Base-by-base conservation (phyloP, 1,139 yeast genomes). In the Lodderomyces parapsilosis region DNA sequence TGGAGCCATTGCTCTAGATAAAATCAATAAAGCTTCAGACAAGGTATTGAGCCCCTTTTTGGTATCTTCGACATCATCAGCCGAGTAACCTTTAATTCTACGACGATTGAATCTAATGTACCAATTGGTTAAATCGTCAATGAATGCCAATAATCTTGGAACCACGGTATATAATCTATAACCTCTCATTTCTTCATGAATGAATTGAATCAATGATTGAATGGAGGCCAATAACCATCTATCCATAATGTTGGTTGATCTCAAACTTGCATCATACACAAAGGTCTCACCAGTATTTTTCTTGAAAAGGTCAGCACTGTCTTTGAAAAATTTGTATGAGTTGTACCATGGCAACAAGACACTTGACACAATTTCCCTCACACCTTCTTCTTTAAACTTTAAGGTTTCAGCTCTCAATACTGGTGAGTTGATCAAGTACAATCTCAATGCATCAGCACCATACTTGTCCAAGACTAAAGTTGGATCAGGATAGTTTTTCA, bases 341-440 rank as follows among this genome's bases (percentile, higher is more conserved):
- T 93, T 93, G 88, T 94, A 93, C 98, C 98, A 93, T 54, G 99
- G 99, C 58, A 93, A 76, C 59, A 91, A 74, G 30, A 93, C 99
- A 70, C 91, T 88, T 37, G 97, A 86, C 37, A 93, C 95, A 60
- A 93, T 96, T 66, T 93, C 99, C 64, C 90, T 89, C 39, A 93
- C 99, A 69, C 99, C 99, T 62, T 91, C 98, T 70, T 93, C 99
- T 70, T 91, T 91, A 76, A 93, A 93, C 62, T 90, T 88, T 76
- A 93, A 79, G 43, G 97, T 83, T 70, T 93, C 99, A 38, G 98
- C 99, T 60, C 95, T 86, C 60, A 94, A 78, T 17, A 94, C 98
- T 22, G 99, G 99, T 4, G 99, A 93, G 69, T 91, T 94, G 70
- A 93, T 93, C 71, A 93, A 81, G 63, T 94, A 93, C 60, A 93